Evolutionary conservation across 768 basidiomycete genomes (phyloP), one percentile per base, ranked within the genome.

Genomic region (Porpolomopsis calyptriformis): DNA sequence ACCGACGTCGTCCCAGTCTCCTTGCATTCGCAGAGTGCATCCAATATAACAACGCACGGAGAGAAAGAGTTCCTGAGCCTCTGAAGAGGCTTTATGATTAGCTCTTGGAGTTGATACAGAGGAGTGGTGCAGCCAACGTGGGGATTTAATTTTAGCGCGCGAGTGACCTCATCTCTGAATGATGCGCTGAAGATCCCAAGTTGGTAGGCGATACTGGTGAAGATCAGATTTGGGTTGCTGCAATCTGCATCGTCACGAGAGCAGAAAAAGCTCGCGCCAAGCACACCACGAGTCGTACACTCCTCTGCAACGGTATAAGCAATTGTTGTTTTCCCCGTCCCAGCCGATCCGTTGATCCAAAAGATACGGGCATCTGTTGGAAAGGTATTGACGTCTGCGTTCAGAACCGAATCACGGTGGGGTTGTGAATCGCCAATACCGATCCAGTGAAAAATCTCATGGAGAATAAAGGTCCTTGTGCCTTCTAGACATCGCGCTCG

Each of bases 211-310:
- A 31, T 31, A 7, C 7, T 31, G 29, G 29, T 31, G 29, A 31
- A 31, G 4, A 68, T 49, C 7, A 51, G 49, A 18, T 45, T 51
- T 2, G 54, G 55, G 5, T 53, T 51, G 1, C 53, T 55, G 7
- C 62, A 52, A 22, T 52, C 55, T 12, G 49, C 34, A 29, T 59
- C 58, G 14, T 54, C 52, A 18, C 58, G 49, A 0, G 59, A 65
- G 52, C 67, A 65, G 50, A 67, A 67, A 49, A 64, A 67, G 39
- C 60, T 61, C 0, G 60, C 63, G 25, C 59, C 60, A 6, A 66
- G 55, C 4, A 14, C 42, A 11, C 45, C 50, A 27, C 19, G 18
- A 25, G 31, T 47, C 45, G 26, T 52, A 22, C 57, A 50, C 1
- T 8, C 12, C 16, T 57, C 54, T 4, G 59, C 56, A 22, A 57